Percentiles rank a stretch among this genome's conserved stretches.
Evolutionary conservation across 169 alveolate species (phyloP).

Genomic region (Cardiosporidium cionae): DNA sequence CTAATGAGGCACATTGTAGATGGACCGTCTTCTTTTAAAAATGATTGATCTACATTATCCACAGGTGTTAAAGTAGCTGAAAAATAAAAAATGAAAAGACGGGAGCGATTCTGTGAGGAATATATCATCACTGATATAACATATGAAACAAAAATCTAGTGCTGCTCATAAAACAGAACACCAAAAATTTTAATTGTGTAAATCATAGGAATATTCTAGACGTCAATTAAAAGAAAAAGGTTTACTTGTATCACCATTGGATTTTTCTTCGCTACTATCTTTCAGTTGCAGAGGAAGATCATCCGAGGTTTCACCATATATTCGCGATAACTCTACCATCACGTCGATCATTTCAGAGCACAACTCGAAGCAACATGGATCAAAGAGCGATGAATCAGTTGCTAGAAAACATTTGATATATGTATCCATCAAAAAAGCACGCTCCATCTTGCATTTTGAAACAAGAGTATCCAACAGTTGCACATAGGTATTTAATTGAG

Average conservation of each 20-base stretch:
- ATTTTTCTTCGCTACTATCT: too few relatives aligned
- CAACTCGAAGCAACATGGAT: constrained; percentile 57
- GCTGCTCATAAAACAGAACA: too few relatives aligned
- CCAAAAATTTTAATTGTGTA: too few relatives aligned
- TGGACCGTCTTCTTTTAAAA: background rate
- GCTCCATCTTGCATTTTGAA: constrained; percentile 66
- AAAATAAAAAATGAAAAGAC: background rate
- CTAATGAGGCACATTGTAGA: background rate
- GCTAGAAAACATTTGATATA: constrained; percentile 69
- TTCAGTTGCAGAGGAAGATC: background rate
- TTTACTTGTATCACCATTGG: too few relatives aligned
- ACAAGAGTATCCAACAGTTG: constrained; percentile 51
- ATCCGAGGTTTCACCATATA: constrained; percentile 49
- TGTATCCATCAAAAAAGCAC: constrained; percentile 73
- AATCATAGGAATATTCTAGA: too few relatives aligned
- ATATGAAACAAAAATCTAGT: too few relatives aligned
- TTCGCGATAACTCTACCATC: constrained; percentile 68
- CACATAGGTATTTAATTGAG: constrained; percentile 41
- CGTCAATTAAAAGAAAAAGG: too few relatives aligned
- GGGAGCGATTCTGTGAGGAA: background rate
- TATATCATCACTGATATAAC: too few relatives aligned
- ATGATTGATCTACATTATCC: background rate
- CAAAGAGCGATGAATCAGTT: constrained; percentile 55
- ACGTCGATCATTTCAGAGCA: constrained; percentile 81
- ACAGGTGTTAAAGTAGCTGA: background rate